Base-by-base conservation (phyloP, 2,329 filamentous ascomycete genomes). In the Rhexocercosporidium sp. region DNA sequence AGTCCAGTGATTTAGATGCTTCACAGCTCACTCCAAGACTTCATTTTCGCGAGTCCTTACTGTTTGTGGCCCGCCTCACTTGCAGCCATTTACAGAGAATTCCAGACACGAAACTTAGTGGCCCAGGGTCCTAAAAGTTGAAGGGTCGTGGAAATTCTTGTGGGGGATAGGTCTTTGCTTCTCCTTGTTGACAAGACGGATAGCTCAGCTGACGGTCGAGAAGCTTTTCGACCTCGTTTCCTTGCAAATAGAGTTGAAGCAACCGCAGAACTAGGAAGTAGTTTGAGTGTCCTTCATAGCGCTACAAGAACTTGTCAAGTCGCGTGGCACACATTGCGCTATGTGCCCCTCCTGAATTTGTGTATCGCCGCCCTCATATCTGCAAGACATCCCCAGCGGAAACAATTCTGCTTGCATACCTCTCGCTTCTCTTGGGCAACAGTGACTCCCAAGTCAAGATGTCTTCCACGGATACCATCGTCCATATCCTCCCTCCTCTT, bases 381-480 rank as follows among this genome's bases (percentile, higher is more conserved):
- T 51, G 47, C 22, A 51, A 22, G 47, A 51, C 22, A 27, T 25
- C 47, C 47, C 47, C 9, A 14, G 11, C 25, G 22, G 16, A 27
- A 27, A 22, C 20, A 11, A 27, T 27, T 27, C 6, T 27, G 22
- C 27, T 11, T 27, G 22, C 20, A 51, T 51, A 51, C 47, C 22
- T 16, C 11, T 27, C 31, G 37, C 18, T 34, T 34, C 16, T n/a
- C 29, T 11, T 37, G 51, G 51, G 16, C 22, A 27, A 22, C 25
- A 11, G 27, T 44, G 39, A 44, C 18, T 44, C 7, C 9, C 29
- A 31, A 44, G 5, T 31, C 44, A 47, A 18, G 2, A 64, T 65
- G 62, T 59, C 62, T 49, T 65, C 62, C 20, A 65, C 62, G n/a
- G 62, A 53, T 25, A 60, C 62, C 7, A 53, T 65, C 25, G 57